Conservation (phyloP, 2,329 filamentous ascomycete species). For the Celoporthe dispersa region DNA sequence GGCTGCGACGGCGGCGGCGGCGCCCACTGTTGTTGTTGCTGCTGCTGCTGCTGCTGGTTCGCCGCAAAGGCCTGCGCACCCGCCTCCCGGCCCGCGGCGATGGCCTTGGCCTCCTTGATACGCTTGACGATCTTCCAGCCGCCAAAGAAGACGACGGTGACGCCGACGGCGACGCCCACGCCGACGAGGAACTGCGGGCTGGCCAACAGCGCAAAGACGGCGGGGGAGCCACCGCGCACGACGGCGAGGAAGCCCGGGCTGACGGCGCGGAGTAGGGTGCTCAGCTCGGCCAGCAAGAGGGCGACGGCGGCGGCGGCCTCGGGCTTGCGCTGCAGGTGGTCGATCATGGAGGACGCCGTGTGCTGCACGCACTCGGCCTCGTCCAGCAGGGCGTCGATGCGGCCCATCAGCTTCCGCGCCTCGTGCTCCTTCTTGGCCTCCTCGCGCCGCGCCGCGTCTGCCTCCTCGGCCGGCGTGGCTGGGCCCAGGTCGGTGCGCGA, state of each 20-base stretch:
- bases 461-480: constrained; percentile 35
- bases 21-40: constrained; percentile 1
- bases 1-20: background rate
- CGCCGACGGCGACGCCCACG: constrained; percentile 83
- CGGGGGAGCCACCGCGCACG: constrained; percentile 81
- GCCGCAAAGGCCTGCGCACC: constrained; percentile 35
- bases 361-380: constrained; percentile 90
- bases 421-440: constrained; percentile 60
- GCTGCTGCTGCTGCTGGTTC: constrained; percentile 32
- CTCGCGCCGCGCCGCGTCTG: constrained; percentile 48
- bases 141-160: constrained; percentile 95
- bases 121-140: constrained; percentile 97
- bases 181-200: constrained; percentile 95
- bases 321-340: constrained; percentile 70
- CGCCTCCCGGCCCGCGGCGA: constrained; percentile 35
- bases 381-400: constrained; percentile 77
- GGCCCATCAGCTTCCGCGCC: constrained; percentile 63
- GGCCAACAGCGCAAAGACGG: constrained; percentile 82
- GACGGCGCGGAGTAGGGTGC: constrained; percentile 79
- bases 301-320: constrained; percentile 94
- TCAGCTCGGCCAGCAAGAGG: constrained; percentile 89
- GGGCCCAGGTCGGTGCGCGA: constrained; percentile 51
- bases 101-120: constrained; percentile 56
- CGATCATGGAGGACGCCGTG: constrained; percentile 80
- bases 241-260: constrained; percentile 76